phyloP scores from a whole-genome alignment of 1,139 yeast species.

The Yamadazyma sp. region DNA sequence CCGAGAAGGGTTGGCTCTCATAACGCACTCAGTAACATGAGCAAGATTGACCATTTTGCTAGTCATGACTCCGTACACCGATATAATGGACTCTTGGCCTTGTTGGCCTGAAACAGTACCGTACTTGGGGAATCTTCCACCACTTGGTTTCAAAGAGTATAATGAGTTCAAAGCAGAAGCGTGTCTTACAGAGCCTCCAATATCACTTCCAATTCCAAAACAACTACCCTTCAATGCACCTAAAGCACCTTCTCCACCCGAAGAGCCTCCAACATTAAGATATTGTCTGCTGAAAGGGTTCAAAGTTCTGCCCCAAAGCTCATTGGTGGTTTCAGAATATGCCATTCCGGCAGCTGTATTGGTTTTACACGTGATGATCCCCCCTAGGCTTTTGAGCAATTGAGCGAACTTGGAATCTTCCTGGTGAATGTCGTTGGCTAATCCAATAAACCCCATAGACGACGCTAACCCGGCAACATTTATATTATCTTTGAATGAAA shows the following conservation, averaged over 20 bases:
- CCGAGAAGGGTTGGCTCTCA: conserved; percentile 9
- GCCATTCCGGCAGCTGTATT: conserved; percentile 31
- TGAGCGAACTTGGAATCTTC: conserved; percentile 51
- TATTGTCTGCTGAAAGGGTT: conserved; percentile 24
- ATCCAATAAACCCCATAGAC: conserved; percentile 58
- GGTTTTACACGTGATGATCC: conserved; percentile 52
- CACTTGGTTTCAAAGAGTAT: conserved; percentile 53
- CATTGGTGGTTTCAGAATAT: conserved; percentile 13
- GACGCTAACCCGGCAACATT: conserved; percentile 49
- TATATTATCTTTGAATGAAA: conserved; percentile 73
- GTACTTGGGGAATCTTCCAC: conserved; percentile 16
- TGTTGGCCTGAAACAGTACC: conserved; percentile 14
- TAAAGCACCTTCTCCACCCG: conserved; percentile 30
- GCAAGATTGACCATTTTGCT: conserved; percentile 4
- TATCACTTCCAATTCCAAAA: conserved; percentile 54
- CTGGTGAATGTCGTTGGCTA: conserved; percentile 40
- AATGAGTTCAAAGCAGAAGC: conserved; percentile 58
- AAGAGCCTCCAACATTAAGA: conserved; percentile 26
- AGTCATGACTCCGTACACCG: conserved; percentile 13
- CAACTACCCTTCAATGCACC: conserved; percentile 19
- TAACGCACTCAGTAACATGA: conserved; percentile 5
- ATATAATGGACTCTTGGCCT: conserved; percentile 14
- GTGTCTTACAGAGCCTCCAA: conserved; percentile 61
- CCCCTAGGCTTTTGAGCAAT: conserved; percentile 59
- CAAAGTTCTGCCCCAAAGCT: conserved; percentile 19